Evolutionary conservation across 116 monocot genomes (phyloP).

Genomic region (Trichopus zeylanicus): DNA sequence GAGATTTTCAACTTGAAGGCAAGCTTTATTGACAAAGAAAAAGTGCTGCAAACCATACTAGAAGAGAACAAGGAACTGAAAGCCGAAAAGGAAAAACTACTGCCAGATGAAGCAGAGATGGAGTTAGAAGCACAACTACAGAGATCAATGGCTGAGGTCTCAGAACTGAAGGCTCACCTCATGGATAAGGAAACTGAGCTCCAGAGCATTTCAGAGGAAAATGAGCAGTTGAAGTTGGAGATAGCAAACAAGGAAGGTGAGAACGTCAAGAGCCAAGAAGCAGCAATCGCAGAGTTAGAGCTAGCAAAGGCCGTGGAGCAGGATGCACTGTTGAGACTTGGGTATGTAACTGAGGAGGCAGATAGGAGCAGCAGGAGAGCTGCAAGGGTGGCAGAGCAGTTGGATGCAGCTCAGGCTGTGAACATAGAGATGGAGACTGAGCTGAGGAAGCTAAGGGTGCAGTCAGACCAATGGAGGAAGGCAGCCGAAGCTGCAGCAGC

Average conservation of each 20-base stretch:
- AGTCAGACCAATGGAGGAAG: constrained; percentile 96
- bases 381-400: constrained; percentile 40
- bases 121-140: too few relatives aligned
- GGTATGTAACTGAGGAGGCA: constrained; percentile 44
- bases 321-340: constrained; percentile 46
- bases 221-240: constrained; percentile 42
- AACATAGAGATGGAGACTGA: constrained; percentile 77
- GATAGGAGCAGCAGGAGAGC: constrained; percentile 46
- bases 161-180: constrained; percentile 53
- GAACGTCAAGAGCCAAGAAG: constrained; percentile 23
- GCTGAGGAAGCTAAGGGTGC: constrained; percentile 62
- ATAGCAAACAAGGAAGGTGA: constrained; percentile 26
- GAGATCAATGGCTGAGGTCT: background rate
- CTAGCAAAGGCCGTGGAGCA: constrained; percentile 49
- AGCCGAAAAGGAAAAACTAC: background rate
- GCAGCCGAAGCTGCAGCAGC: constrained; percentile 91
- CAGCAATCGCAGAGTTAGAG: constrained; percentile 43
- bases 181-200: constrained; percentile 79
- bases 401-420: constrained; percentile 46
- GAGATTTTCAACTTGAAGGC: constrained; percentile 31
- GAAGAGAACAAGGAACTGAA: constrained; percentile 1
- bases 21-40: constrained; percentile 1
- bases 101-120: background rate
- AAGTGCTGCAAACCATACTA: background rate
- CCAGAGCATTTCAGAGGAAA: constrained; percentile 55